phyloP scores from a whole-genome alignment of 2,329 filamentous ascomycete species.

The Diaporthe caulivora region DNA sequence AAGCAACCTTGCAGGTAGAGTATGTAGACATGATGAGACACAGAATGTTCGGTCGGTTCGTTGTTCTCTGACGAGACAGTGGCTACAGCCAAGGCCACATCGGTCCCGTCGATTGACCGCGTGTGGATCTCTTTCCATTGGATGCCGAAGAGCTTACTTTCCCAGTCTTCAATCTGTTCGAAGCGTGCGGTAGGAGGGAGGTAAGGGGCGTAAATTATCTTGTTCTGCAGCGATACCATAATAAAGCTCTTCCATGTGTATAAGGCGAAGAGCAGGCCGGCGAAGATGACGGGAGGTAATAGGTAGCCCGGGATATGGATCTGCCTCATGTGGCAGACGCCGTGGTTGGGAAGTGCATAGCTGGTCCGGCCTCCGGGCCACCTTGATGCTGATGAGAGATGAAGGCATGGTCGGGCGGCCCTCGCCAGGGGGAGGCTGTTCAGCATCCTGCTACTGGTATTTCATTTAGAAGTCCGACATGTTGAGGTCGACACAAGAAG shows the following conservation, averaged over 20 bases:
- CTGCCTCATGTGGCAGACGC: constrained; percentile 42
- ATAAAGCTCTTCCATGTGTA: constrained; percentile 78
- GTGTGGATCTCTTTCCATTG: constrained; percentile 75
- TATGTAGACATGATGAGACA: constrained; percentile 59
- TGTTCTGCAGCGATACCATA: constrained; percentile 83
- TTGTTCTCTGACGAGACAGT: constrained; percentile 48
- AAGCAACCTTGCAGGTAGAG: constrained; percentile 67
- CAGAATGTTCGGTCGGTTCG: background rate
- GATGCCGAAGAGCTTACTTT: constrained; percentile 69
- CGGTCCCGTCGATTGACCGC: constrained; percentile 73
- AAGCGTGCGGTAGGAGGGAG: constrained; percentile 77
- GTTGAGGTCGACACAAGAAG: background rate
- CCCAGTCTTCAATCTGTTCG: constrained; percentile 76
- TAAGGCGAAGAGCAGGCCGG: constrained; percentile 72
- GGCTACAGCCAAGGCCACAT: constrained; percentile 71
- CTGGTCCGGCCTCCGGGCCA: background rate
- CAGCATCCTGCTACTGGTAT: constrained; percentile 32
- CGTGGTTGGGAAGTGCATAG: constrained; percentile 15
- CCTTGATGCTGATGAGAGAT: constrained; percentile 36
- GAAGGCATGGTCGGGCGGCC: background rate
- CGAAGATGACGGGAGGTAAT: constrained; percentile 76
- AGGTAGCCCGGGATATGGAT: constrained; percentile 59
- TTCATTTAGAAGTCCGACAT: constrained; percentile 2
- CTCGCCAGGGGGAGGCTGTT: constrained; percentile 30
- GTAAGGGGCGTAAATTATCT: constrained; percentile 85